Evolutionary conservation across 2,329 filamentous ascomycete species (phyloP), one percentile per base, ranked within the genome.

Genomic region (Chaetomium globosum): DNA sequence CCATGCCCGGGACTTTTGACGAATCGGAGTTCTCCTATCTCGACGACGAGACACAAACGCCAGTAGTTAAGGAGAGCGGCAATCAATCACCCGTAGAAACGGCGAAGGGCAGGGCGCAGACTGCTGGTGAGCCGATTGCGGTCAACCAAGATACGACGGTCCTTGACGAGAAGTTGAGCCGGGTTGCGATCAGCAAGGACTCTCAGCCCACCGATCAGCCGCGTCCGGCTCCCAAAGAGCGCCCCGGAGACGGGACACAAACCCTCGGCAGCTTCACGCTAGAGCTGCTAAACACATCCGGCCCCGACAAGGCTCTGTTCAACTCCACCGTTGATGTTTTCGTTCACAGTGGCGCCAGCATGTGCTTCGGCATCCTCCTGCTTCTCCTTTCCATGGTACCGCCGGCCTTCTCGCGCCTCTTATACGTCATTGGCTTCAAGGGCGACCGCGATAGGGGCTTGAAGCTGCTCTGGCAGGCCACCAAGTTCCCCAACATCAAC

Each of bases 331-430:
- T 94, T 21, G 94, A 98, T 75, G 79, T 89, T 26, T 99, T 97
- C 74, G 88, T 97, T 46, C 92, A 97, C 75, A 93, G 92, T 0
- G 94, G 93, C 10, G 87, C 89, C 5, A 95, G 91, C 74, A 89
- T 97, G 77, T 97, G 93, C 76, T 97, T 93, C 72, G 95, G 95
- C 3, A 84, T 96, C 36, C 80, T 98, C 1, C 83, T 96, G 16
- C 82, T 98, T 1, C 82, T 98, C 61, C 88, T 98, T n/a, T 96
- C 92, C 13, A 90, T 98, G 80, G 88, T 98, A 0, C 96, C 95
- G 0, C 95, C 95, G 0, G 87, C 93, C 0, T 97, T 98, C 76
- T 89, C 87, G n/a, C 90, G 87, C 63, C 84, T 99, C 1, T 82
- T 98, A 4, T 91, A 89, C 65, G 89, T 98, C 51, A 90, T 97